Evolutionary conservation across 108 stramenopile genomes (phyloP), one percentile per base, ranked within the genome.

Genomic region (Nitzschia palea): DNA sequence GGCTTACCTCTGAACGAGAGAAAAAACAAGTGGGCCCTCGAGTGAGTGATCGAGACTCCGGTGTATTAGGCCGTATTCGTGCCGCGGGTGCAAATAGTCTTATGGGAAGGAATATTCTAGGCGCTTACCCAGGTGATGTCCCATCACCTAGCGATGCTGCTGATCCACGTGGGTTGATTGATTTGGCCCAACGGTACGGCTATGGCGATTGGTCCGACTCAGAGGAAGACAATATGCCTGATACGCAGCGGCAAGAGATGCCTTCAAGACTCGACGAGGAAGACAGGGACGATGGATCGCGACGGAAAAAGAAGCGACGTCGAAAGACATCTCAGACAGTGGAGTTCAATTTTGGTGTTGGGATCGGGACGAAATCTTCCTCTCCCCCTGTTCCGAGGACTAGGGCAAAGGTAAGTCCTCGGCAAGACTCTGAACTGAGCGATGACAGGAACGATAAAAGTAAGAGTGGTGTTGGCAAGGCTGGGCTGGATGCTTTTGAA

Each of bases 41-140:
- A 27, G 65, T 48, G 20, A 83, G 82, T 28, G 85, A 86, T 48
- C 34, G 72, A 6, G 79, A 80, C 23, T 73, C 76, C 25, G 85
- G 85, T 15, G 60, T 93, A 18, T 68, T 93, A 69, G 84, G 87
- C 4, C 85, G 86, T n/a, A 56, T 84, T 6, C 74, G 82, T 10
- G 83, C 78, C 2, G 81, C 76, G 26, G 79, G 86, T 27, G 79
- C 85, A 42, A 85, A 83, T 42, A 83, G 74, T 35, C 45, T 82
- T 9, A 57, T 92, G 28, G 59, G 76, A 10, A 37, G 75, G 4
- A 78, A 61, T 48, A 34, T 83, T 20, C 63, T 87, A 0, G 91
- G 91, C 27, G 91, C 91, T 4, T 93, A 93, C 72, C 91, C 91
- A 0, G 89, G 86, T 32, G 91, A 93, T 72, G 88, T 85, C 25